A percentile compares a stretch with the other conserved stretches of the same genome.
These are phyloP conservation scores for Aspergillus fijiensis DNA, from an alignment of 2,329 filamentous ascomycete genomes.

Conservation along the genomic window DNA sequence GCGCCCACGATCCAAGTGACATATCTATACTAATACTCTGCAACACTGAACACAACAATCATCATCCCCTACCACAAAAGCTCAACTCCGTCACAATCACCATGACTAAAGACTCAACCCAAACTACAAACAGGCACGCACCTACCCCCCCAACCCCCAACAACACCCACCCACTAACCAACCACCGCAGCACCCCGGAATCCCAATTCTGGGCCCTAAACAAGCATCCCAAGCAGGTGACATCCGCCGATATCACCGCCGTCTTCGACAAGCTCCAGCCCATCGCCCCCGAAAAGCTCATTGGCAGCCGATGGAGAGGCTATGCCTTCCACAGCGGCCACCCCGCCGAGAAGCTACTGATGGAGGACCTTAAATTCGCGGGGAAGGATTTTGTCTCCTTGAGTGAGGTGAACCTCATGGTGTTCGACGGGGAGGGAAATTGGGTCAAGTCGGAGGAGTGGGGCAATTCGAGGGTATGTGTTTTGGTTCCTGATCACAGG, in stretches of 20 bases:
- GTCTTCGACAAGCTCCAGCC: background rate
- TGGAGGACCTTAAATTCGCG: background rate
- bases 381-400: background rate
- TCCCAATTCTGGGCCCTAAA: background rate
- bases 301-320: background rate
- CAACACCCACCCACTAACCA: background rate
- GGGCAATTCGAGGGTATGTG: background rate
- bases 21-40: no score
- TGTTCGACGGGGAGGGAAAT: background rate
- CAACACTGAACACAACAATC: no score
- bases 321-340: background rate
- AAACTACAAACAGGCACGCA: no score
- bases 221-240: background rate
- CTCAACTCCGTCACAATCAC: no score
- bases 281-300: background rate
- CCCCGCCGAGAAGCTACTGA: background rate
- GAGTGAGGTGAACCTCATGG: background rate
- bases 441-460: background rate
- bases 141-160: no score
- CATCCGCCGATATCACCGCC: background rate
- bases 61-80: no score
- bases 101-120: no score
- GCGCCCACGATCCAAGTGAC: no score
- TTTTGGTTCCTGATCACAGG: no score
- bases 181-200: background rate